Evolutionary conservation across 352 stramenopile species (phyloP), one percentile per base, ranked within the genome.

Genomic region (Phytophthora tubulina): DNA sequence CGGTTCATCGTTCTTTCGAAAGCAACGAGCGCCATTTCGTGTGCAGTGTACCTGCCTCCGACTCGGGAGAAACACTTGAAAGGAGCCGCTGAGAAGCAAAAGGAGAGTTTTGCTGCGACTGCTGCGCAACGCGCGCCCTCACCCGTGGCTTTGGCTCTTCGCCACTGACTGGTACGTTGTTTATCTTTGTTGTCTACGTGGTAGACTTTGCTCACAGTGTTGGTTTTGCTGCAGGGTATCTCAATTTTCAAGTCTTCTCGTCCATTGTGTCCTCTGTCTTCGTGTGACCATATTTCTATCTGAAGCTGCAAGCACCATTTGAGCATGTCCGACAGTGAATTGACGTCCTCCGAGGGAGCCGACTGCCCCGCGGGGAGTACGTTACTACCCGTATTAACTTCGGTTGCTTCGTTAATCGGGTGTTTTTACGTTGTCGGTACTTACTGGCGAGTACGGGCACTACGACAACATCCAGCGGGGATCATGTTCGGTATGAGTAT

Each of bases 401-500:
- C 88, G 1, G 42, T 88, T 6, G 72, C 85, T 9, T 95, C 88
- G 21, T 70, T 95, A 13, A 61, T 91, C 53, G 88, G 88, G 7
- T 95, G 86, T 39, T 78, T 93, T 52, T 95, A 95, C 76, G 83
- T 95, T 39, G 83, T 95, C 35, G 75, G 67, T 42, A 92, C 86
- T 9, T 95, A 92, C 62, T 78, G 81, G 55, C 87, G 85, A 53
- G 78, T 94, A 1, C 63, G 79, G 11, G 88, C 85, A 45, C 67
- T 95, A 62, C 82, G 88, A 45, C 88, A 94, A 51, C 88, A 95
- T 32, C 88, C 88, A 0, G 88, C 88, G n/a, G 88, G 86, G 32
- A 93, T 95, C 72, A 95, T 95, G 88, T 90, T 93, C 50, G 86
- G 88, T 42, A 95, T 95, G 88, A 93, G 84, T 64, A 65, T 95